A percentile compares a stretch with the other conserved stretches of the same genome.
Evolutionary conservation across 352 stramenopile species (phyloP).

Genomic region (Pythium volutum): DNA sequence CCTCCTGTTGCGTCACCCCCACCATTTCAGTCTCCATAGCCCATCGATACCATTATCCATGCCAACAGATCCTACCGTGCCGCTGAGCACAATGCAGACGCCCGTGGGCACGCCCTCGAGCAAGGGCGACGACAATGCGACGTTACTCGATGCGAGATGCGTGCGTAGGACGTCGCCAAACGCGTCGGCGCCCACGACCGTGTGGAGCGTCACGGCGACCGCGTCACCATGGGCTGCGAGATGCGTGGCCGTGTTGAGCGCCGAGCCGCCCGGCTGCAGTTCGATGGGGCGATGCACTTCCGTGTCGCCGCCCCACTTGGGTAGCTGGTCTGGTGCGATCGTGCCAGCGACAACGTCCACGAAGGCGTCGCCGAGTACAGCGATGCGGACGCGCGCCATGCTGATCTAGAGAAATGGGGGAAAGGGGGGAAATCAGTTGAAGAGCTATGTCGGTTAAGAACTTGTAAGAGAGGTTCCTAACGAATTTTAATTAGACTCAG

Average conservation of each 20-base stretch:
- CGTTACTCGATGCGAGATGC: slow-evolving; percentile 37
- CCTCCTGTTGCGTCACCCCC: slow-evolving; percentile 33
- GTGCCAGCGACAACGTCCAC: slow-evolving; percentile 75
- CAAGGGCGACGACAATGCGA: slow-evolving; percentile 44
- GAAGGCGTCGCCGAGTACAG: slow-evolving; percentile 26
- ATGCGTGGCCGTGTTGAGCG: slow-evolving; percentile 82
- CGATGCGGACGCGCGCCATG: slow-evolving; percentile 8
- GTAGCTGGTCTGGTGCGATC: slow-evolving; percentile 55
- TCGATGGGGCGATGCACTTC: slow-evolving; percentile 66
- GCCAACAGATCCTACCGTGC: slow-evolving; percentile 28
- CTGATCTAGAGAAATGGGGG: not conserved
- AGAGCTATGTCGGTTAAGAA: slow-evolving; percentile 1
- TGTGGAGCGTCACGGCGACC: slow-evolving; percentile 53
- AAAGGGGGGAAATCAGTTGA: not conserved
- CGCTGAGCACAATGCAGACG: slow-evolving; percentile 79
- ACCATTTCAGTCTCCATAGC: not conserved
- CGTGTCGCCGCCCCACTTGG: slow-evolving; percentile 75
- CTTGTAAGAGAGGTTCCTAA: not conserved
- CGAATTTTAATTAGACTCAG: no score
- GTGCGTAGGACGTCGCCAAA: slow-evolving; percentile 28
- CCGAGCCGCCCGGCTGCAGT: slow-evolving; percentile 76
- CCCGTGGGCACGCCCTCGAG: slow-evolving; percentile 48
- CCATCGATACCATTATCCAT: not conserved
- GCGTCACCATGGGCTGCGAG: slow-evolving; percentile 46
- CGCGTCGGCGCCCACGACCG: slow-evolving; percentile 41